These are phyloP conservation scores for Trichoderma aggressivum DNA, from an alignment of 2,329 filamentous ascomycete genomes.

Conservation along the genomic window DNA sequence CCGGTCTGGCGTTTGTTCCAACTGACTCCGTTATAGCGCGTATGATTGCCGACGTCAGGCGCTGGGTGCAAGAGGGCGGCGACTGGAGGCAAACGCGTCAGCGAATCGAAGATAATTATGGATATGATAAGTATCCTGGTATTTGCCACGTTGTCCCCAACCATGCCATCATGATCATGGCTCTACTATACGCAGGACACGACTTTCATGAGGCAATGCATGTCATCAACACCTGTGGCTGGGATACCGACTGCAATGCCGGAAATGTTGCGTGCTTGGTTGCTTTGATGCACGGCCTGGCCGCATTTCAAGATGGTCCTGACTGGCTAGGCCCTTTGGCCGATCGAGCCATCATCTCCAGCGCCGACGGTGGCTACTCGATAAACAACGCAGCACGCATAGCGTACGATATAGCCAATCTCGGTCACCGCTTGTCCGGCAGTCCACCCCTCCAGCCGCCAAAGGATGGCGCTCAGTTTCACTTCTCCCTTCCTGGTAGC, in stretches of 20 bases:
- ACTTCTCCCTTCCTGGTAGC: not conserved
- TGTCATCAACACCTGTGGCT: slow-evolving; percentile 35
- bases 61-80: slow-evolving; percentile 22
- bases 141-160: slow-evolving; percentile 29
- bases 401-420: slow-evolving; percentile 19
- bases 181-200: not conserved
- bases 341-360: slow-evolving; percentile 35
- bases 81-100: slow-evolving; percentile 35
- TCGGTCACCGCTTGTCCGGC: not conserved
- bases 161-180: not conserved
- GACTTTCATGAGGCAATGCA: slow-evolving; percentile 35
- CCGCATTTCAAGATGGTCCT: slow-evolving; percentile 25
- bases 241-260: slow-evolving; percentile 40
- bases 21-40: slow-evolving; percentile 28
- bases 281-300: slow-evolving; percentile 34
- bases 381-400: slow-evolving; percentile 36
- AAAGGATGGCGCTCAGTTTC: not conserved
- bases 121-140: slow-evolving; percentile 30
- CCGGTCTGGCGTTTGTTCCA: slow-evolving; percentile 29
- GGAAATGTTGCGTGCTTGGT: slow-evolving; percentile 37
- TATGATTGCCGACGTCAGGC: slow-evolving; percentile 30
- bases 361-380: slow-evolving; percentile 36
- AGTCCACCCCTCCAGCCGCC: not conserved
- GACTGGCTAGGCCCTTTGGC: slow-evolving; percentile 37
- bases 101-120: slow-evolving; percentile 32